Conservation (phyloP, 208 protist genomes). For the Angomonas ambiguus region DNA sequence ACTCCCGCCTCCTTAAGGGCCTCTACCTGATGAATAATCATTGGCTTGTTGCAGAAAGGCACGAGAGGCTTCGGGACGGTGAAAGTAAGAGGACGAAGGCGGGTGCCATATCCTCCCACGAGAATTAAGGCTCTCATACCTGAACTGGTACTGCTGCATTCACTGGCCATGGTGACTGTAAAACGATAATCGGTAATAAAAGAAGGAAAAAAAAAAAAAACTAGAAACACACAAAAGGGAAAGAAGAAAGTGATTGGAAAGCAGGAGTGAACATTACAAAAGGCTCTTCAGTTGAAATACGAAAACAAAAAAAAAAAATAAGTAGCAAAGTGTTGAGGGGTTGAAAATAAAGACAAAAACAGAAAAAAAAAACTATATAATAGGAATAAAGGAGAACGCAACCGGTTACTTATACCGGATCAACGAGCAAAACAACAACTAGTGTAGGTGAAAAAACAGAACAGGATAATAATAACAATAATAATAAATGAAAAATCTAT, state of each 20-base stretch:
- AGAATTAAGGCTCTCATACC: constrained; percentile 97
- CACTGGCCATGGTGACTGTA: not conserved
- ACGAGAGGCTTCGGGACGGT: constrained; percentile 97
- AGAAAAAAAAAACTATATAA: constrained; percentile 2
- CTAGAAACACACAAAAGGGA: not conserved
- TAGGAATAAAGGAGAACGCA: no score
- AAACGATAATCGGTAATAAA: not conserved
- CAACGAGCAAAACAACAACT: no score
- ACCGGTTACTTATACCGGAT: no score
- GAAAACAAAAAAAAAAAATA: not conserved
- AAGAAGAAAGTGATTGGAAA: not conserved
- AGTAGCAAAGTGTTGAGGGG: not conserved
- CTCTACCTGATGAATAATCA: constrained; percentile 97
- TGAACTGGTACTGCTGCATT: constrained; percentile 21
- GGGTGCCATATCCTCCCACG: constrained; percentile 93
- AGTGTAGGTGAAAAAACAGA: not conserved
- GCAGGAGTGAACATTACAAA: not conserved
- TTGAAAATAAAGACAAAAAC: constrained; percentile 6
- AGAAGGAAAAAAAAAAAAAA: not conserved
- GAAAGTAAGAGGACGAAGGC: constrained; percentile 96
- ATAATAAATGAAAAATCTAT: not conserved
- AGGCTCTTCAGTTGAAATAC: not conserved
- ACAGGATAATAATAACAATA: constrained; percentile 6
- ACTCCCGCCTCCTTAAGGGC: constrained; percentile 90
- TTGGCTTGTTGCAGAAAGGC: constrained; percentile 97